Evolutionary conservation across 495 filamentous ascomycete species (phyloP).

Genomic region (Trichocladium antarcticum): DNA sequence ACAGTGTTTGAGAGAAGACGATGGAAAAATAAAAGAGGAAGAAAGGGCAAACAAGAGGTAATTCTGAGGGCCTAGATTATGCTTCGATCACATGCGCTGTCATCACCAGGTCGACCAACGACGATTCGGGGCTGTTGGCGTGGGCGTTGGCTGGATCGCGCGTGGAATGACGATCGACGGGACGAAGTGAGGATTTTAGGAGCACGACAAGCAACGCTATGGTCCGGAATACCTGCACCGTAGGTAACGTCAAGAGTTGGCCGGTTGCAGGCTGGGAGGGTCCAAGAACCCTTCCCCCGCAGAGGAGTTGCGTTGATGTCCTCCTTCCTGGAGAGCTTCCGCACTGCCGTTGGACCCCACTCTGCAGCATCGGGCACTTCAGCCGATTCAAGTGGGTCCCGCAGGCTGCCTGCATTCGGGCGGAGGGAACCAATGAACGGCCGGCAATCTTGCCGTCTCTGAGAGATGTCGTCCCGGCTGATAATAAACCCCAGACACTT

Average conservation of each 20-base stretch:
- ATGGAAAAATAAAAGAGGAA: not conserved
- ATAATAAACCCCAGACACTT: not conserved
- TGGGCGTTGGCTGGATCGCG: too few species aligned
- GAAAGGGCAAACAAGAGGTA: not conserved
- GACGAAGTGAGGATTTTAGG: too few species aligned
- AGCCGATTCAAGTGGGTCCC: constrained; percentile 11
- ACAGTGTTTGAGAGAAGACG: not conserved
- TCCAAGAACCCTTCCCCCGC: not conserved
- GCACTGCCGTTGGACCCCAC: constrained; percentile 7
- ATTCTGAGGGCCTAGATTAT: not conserved
- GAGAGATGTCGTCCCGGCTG: not conserved
- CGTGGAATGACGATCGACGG: too few species aligned
- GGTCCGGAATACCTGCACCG: not conserved
- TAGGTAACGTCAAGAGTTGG: not conserved
- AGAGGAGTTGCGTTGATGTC: not conserved
- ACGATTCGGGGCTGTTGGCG: too few species aligned
- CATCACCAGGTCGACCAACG: not conserved
- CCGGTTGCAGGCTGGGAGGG: not conserved
- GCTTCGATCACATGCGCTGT: constrained; percentile 8
- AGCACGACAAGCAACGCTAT: not conserved
- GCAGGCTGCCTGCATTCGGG: constrained; percentile 12
- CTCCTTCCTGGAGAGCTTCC: not conserved
- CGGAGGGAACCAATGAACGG: constrained; percentile 21
- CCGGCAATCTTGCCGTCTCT: not conserved
- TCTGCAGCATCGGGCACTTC: constrained; percentile 5